These are phyloP conservation scores for Fragilaria crotonensis DNA, from an alignment of 108 stramenopile species.

Conservation along the genomic window DNA sequence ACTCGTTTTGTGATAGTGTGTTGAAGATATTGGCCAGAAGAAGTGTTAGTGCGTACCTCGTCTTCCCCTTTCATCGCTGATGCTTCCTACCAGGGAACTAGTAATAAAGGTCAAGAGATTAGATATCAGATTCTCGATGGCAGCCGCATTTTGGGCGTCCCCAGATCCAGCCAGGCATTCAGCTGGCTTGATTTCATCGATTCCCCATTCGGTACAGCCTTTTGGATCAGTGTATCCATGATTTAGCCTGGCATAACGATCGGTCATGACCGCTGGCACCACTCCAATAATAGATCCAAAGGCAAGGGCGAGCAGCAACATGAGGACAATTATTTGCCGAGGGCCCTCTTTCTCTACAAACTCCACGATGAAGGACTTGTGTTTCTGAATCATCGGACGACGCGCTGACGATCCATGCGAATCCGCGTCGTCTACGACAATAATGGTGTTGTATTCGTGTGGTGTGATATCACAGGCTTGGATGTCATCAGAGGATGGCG, in stretches of 20 bases:
- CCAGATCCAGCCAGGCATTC: constrained; percentile 58
- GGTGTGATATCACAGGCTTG: no score
- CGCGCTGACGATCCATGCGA: no score
- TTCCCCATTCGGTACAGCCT: constrained; percentile 18
- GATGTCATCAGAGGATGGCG: no score
- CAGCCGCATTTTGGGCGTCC: constrained; percentile 68
- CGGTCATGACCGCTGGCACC: constrained; percentile 34
- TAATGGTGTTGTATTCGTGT: no score
- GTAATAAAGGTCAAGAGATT: constrained; percentile 66
- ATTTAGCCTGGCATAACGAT: constrained; percentile 38
- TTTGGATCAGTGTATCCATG: constrained; percentile 27
- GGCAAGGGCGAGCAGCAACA: constrained; percentile 28
- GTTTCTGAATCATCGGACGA: no score
- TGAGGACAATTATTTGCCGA: constrained; percentile 33
- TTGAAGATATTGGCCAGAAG: background rate
- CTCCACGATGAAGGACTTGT: constrained; percentile 23
- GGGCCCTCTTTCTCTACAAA: constrained; percentile 33
- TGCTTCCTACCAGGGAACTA: constrained; percentile 64
- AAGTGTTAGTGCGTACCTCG: constrained; percentile 19
- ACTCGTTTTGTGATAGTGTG: background rate
- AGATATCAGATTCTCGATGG: constrained; percentile 42
- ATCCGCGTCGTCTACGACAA: no score
- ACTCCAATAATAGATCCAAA: constrained; percentile 42
- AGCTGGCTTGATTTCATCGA: constrained; percentile 32
- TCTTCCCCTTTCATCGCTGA: constrained; percentile 74